Evolutionary conservation across 805 yeast genomes (phyloP).

Genomic region (Nakazawaea peltata): DNA sequence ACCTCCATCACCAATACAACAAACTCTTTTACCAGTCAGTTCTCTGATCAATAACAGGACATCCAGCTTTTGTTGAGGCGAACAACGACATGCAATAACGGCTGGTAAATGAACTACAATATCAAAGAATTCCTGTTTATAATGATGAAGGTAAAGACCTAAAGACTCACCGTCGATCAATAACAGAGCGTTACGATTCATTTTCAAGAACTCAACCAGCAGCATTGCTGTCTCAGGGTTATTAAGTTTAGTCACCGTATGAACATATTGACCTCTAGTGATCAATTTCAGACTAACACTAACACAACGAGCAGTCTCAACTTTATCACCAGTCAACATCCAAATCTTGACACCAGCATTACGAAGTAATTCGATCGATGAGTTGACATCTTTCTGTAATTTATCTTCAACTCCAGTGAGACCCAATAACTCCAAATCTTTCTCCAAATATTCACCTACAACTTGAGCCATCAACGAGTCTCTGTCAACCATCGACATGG

Average conservation of each 20-base stretch:
- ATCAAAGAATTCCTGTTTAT: slow-evolving; percentile 65
- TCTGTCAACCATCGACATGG: slow-evolving; percentile 71
- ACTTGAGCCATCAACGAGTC: slow-evolving; percentile 67
- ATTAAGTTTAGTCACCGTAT: slow-evolving; percentile 64
- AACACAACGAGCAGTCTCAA: slow-evolving; percentile 96
- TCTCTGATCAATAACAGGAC: slow-evolving; percentile 75
- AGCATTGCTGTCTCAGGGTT: slow-evolving; percentile 62
- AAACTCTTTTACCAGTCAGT: slow-evolving; percentile 80
- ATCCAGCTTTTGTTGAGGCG: slow-evolving; percentile 98
- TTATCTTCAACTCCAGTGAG: slow-evolving; percentile 97
- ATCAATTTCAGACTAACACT: slow-evolving; percentile 93
- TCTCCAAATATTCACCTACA: slow-evolving; percentile 64
- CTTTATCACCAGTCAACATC: slow-evolving; percentile 99
- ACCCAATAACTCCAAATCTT: slow-evolving; percentile 79
- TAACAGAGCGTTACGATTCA: slow-evolving; percentile 63
- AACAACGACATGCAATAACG: slow-evolving; percentile 97
- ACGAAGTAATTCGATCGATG: slow-evolving; percentile 83
- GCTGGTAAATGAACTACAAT: slow-evolving; percentile 77
- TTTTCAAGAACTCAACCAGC: slow-evolving; percentile 63
- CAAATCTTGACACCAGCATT: slow-evolving; percentile 97
- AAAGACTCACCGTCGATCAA: slow-evolving; percentile 93
- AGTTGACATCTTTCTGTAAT: slow-evolving; percentile 83
- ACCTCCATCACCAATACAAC: slow-evolving; percentile 99
- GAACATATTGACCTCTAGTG: slow-evolving; percentile 89
- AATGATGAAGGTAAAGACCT: slow-evolving; percentile 55